phyloP scores from a whole-genome alignment of 1,284 basidiomycete species.

The Mycena sp. region DNA sequence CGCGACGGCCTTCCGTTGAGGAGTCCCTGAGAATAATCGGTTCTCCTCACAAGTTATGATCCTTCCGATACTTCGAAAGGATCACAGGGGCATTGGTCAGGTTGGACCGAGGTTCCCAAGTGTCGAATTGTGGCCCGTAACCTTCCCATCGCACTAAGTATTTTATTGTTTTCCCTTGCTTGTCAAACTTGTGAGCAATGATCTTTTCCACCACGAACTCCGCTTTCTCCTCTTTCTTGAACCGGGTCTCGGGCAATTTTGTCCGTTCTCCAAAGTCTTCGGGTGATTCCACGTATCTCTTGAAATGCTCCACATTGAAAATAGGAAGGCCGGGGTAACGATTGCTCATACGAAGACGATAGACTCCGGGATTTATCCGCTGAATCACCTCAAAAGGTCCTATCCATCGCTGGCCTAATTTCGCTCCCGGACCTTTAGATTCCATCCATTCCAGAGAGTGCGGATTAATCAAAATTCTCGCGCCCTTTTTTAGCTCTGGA shows the following conservation, averaged over 20 bases:
- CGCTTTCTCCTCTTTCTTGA: neutral
- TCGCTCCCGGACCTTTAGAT: constrained; percentile 3
- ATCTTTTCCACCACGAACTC: constrained; percentile 23
- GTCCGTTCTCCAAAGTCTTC: neutral
- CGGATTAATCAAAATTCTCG: constrained; percentile 16
- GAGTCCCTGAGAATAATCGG: too few relatives aligned
- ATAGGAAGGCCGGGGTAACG: constrained; percentile 6
- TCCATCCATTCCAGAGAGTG: constrained; percentile 30
- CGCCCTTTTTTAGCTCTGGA: constrained; percentile 6
- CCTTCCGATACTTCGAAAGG: neutral
- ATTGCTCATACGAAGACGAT: neutral
- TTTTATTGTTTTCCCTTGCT: neutral
- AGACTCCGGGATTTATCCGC: constrained; percentile 16
- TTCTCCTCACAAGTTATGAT: neutral
- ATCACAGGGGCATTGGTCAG: constrained; percentile 13
- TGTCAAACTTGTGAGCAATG: constrained; percentile 8
- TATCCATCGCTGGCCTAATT: constrained; percentile 14
- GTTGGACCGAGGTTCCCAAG: constrained; percentile 15
- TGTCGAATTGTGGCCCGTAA: constrained; percentile 16
- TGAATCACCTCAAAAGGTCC: constrained; percentile 22
- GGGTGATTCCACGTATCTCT: constrained; percentile 2
- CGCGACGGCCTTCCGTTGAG: too few relatives aligned
- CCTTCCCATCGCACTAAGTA: constrained; percentile 23
- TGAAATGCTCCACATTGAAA: constrained; percentile 20
- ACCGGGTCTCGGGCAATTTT: neutral